Base-by-base conservation (phyloP, 1,284 basidiomycete species). In the Rhodotorula sp. region DNA sequence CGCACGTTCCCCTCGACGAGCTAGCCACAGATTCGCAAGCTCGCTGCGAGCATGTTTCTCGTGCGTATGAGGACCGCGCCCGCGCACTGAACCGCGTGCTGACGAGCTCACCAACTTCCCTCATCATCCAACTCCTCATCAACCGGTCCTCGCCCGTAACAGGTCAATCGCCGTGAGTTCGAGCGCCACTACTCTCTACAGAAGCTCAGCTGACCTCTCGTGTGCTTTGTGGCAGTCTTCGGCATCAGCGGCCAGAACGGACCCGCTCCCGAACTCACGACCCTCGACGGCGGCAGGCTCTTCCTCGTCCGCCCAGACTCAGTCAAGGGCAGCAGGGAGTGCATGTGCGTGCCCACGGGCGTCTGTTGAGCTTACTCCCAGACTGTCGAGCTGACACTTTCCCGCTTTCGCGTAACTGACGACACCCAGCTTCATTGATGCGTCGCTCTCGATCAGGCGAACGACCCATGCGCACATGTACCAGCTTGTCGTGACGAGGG, bases 401-500 rank as follows among this genome's bases (percentile, higher is more conserved):
- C 7, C 48, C 3, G 31, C 28, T 18, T 30, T 2, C 62, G 31
- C 40, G 40, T 44, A 13, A 44, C 40, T 18, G 40, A 44, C 40
- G 40, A 40, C 40, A 44, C 40, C 34, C 79, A 96, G 93, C 77
- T 99, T 93, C 81, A 92, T 93, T 76, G 93, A 96, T 77, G 94
- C 94, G 13, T 93, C 96, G 81, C 90, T 91, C 18, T 94, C 94
- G 28, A 90, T 99, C 77, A 88, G 96, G 68, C 87, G 94, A 30
- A 85, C 82, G 24, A 86, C 89, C 0, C 81, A 91, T 64, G 91
- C 94, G 64, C 89, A 89, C 82, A 88, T 95, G 78, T 99, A 95
- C 79, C 90, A 98, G 81, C 86, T 99, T n/a, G 94, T 97, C 13
- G 87, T 97, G 65, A 96, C 94, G 20, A 86, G 94, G 71, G 93